Base-by-base conservation (phyloP, 1,284 basidiomycete species). In the Cutaneotrichosporon arboriforme region DNA sequence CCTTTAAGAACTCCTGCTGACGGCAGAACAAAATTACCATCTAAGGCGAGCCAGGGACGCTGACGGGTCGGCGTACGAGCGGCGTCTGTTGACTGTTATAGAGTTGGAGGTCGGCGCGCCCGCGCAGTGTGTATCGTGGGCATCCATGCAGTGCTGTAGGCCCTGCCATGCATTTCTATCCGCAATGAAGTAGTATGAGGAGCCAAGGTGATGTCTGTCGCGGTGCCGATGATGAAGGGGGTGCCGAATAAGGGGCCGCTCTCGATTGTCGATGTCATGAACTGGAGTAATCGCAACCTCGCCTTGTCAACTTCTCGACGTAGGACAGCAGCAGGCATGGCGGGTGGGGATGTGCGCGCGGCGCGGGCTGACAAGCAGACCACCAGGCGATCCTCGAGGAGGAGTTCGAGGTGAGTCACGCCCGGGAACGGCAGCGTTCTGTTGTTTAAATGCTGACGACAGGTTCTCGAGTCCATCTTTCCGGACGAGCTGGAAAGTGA, bases 401-500 rank as follows among this genome's bases (percentile, higher is more conserved):
- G 76, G 91, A 96, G 76, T 84, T 92, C 63, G 91, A 96, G 83
- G 91, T 92, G 65, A n/a, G n/a, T n/a, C n/a, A n/a, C n/a, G n/a
- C n/a, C n/a, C n/a, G n/a, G n/a, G n/a, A n/a, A n/a, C n/a, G n/a
- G n/a, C n/a, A n/a, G n/a, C n/a, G n/a, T n/a, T n/a, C n/a, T n/a
- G n/a, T n/a, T n/a, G n/a, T n/a, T n/a, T n/a, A n/a, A n/a, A n/a
- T n/a, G 21, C 45, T 51, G 33, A 51, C 45, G 34, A 21, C 69
- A 94, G 87, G 91, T 96, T 22, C 83, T 97, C 62, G 91, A 94
- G 78, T 87, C 90, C 20, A 97, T 97, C 73, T 97, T 94, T 75
- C 87, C 92, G 9, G 86, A 90, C 65, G 93, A 97, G 75, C 80
- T 97, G 57, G 84, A 87, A 70, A 87, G 92, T 94, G 78, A 68